A percentile compares a stretch with the other conserved stretches of the same genome.
phyloP scores from a whole-genome alignment of 495 filamentous ascomycete genomes.

The Penicillium diatomitis region DNA sequence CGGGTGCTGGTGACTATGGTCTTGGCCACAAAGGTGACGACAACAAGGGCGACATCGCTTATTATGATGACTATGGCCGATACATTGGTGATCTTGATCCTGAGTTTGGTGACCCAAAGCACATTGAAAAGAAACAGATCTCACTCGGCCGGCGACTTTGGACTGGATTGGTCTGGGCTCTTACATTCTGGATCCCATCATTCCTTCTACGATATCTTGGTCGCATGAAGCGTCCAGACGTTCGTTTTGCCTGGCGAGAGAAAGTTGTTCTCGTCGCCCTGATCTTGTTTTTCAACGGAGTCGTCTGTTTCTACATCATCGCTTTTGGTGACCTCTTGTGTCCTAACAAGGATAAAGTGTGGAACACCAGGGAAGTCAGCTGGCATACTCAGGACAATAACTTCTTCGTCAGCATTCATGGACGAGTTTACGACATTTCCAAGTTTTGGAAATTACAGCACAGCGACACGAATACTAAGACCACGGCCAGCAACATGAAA shows the following conservation, averaged over 20 bases:
- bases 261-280: conserved; percentile 76
- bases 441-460: conserved; percentile 81
- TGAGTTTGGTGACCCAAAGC: conserved; percentile 64
- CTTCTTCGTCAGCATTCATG: conserved; percentile 83
- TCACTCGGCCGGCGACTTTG: conserved; percentile 59
- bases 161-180: conserved; percentile 70
- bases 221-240: conserved; percentile 94
- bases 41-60: conserved; percentile 55
- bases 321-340: conserved; percentile 77
- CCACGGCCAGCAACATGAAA: conserved; percentile 58
- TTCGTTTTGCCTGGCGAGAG: conserved; percentile 94
- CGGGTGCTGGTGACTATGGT: conserved; percentile 64
- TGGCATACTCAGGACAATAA: conserved; percentile 63
- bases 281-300: conserved; percentile 74
- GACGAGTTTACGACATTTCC: conserved; percentile 84
- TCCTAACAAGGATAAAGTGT: conserved; percentile 86
- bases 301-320: conserved; percentile 89
- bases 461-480: conserved; percentile 53
- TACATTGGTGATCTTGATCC: conserved; percentile 58
- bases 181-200: conserved; percentile 95
- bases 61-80: conserved; percentile 49
- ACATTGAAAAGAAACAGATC: conserved; percentile 62
- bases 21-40: conserved; percentile 80
- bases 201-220: conserved; percentile 70
- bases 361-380: conserved; percentile 62